phyloP scores from a whole-genome alignment of 1,284 basidiomycete genomes.

The Golubevia sp. region DNA sequence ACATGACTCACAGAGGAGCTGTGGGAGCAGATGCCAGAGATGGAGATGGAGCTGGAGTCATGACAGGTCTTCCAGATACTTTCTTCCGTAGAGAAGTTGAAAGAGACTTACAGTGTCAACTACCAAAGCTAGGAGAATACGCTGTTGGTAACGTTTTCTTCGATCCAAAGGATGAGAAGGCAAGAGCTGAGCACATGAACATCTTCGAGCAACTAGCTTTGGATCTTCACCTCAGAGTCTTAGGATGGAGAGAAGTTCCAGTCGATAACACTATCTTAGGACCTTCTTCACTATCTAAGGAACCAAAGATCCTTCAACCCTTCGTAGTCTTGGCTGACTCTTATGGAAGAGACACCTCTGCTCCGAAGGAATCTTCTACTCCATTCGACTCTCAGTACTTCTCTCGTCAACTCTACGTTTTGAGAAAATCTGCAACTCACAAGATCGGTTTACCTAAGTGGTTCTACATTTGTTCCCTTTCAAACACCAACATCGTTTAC shows the following conservation, averaged over 20 bases:
- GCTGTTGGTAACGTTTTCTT: conserved; percentile 58
- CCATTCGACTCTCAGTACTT: conserved; percentile 49
- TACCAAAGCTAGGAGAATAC: conserved; percentile 50
- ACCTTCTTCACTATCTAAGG: conserved; percentile 51
- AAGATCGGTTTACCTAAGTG: conserved; percentile 55
- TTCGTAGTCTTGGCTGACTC: conserved; percentile 54
- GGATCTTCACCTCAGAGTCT: conserved; percentile 49
- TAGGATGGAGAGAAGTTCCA: conserved; percentile 58
- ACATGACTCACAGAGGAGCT: conserved; percentile 60
- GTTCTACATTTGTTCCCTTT: conserved; percentile 61
- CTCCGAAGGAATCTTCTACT: conserved; percentile 12
- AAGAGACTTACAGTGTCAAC: conserved; percentile 36
- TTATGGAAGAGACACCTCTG: conserved; percentile 27
- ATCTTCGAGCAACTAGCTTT: conserved; percentile 42
- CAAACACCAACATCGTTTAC: conserved; percentile 59
- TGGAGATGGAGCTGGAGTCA: conserved; percentile 59
- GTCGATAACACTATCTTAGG: conserved; percentile 59
- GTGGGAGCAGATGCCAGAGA: conserved; percentile 55
- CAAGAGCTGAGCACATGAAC: conserved; percentile 35
- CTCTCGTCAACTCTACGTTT: conserved; percentile 54
- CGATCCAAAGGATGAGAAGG: conserved; percentile 44
- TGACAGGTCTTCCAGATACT: conserved; percentile 56
- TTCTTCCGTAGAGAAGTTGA: conserved; percentile 51
- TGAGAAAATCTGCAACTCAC: conserved; percentile 57
- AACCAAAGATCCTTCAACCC: conserved; percentile 57